Percentiles rank a stretch among this genome's conserved stretches.
Evolutionary conservation across 257 asterid genomes (phyloP).

Genomic region (Echites panduratus): DNA sequence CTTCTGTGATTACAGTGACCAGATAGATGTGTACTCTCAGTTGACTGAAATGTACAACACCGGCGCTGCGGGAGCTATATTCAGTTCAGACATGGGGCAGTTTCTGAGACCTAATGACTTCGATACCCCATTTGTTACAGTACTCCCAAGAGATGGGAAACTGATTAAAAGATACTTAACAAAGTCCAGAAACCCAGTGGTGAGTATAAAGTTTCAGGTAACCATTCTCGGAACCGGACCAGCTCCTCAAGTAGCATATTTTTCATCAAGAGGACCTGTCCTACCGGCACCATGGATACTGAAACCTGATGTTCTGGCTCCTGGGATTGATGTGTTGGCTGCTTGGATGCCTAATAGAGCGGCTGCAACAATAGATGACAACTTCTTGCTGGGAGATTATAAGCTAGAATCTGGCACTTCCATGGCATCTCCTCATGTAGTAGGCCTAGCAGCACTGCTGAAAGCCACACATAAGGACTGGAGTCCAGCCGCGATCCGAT

Average conservation of each 20-base stretch:
- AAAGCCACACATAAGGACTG: slow-evolving; percentile 15
- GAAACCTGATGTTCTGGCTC: slow-evolving; percentile 19
- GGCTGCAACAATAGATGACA: slow-evolving; percentile 7
- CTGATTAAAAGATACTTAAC: slow-evolving; percentile 1
- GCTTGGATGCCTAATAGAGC: slow-evolving; percentile 18
- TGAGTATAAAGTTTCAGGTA: slow-evolving; percentile 8
- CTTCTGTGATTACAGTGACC: slow-evolving; percentile 13
- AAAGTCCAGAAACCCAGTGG: slow-evolving; percentile 1
- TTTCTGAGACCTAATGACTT: slow-evolving; percentile 4
- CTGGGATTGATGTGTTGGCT: slow-evolving; percentile 10
- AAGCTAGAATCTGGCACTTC: slow-evolving; percentile 14
- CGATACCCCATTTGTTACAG: slow-evolving; percentile 5
- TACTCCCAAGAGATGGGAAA: slow-evolving; percentile 9
- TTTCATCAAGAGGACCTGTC: slow-evolving; percentile 20
- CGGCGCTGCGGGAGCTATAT: slow-evolving; percentile 16
- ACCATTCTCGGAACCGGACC: slow-evolving; percentile 18
- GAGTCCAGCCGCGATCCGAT: slow-evolving; percentile 16
- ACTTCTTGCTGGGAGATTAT: slow-evolving; percentile 7
- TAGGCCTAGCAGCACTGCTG: slow-evolving; percentile 19
- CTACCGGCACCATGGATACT: slow-evolving; percentile 12
- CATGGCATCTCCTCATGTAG: slow-evolving; percentile 17
- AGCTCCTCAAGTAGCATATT: slow-evolving; percentile 17
- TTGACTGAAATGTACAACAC: neutral
- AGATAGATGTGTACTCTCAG: neutral
- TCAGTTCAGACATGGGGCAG: slow-evolving; percentile 12